These are phyloP conservation scores for Populus hybrid DNA, from an alignment of 441 rosid species.

Conservation along the genomic window DNA sequence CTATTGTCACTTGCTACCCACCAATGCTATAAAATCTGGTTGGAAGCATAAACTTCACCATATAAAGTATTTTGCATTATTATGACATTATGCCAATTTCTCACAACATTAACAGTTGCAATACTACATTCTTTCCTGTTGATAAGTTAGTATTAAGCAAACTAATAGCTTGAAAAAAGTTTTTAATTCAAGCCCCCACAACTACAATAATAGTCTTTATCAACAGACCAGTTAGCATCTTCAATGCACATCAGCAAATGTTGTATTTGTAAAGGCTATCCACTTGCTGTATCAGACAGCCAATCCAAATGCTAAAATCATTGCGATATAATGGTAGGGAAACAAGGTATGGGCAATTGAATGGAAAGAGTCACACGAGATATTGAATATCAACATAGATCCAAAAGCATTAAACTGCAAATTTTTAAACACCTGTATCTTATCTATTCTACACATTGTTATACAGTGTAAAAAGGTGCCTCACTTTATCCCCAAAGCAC, in stretches of 20 bases:
- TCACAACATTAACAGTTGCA: neutral
- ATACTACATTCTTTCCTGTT: neutral
- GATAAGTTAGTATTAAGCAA: neutral
- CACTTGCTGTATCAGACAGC: neutral
- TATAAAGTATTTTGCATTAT: neutral
- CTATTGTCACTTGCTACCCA: slow-evolving; percentile 12
- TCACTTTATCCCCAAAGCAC: slow-evolving; percentile 5
- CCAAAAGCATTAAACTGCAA: neutral
- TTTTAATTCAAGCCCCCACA: slow-evolving; percentile 10
- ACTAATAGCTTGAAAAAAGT: neutral
- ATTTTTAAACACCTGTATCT: neutral
- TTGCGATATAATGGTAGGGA: neutral
- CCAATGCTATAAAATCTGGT: neutral
- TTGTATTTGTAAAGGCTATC: neutral
- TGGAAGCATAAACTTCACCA: neutral
- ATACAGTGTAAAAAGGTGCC: slow-evolving; percentile 1
- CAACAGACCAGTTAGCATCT: neutral
- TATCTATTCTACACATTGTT: neutral
- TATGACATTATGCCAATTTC: neutral
- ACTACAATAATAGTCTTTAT: neutral
- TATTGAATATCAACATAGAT: neutral
- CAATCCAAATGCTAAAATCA: neutral
- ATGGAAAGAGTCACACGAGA: neutral
- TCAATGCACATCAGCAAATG: neutral
- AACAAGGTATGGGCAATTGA: neutral